A percentile compares a stretch with the other conserved stretches of the same genome.
Conservation (phyloP, 1,284 basidiomycete genomes). For the Golubevia sp. region DNA sequence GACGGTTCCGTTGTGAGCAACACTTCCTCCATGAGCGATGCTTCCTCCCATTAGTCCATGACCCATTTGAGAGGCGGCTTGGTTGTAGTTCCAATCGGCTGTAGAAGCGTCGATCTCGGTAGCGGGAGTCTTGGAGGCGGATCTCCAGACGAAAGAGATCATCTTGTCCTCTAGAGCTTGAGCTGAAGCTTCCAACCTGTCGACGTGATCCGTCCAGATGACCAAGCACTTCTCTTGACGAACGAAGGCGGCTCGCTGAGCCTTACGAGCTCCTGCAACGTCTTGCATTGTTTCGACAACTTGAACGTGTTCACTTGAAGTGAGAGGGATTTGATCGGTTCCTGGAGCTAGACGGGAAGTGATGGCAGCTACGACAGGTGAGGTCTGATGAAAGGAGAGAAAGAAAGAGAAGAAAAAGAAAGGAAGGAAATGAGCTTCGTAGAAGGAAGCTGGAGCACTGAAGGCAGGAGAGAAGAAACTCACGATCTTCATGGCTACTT, state of each 20-base stretch:
- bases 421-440: no score
- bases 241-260: constrained; percentile 82
- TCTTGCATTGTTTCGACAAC: constrained; percentile 64
- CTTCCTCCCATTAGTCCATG: constrained; percentile 52
- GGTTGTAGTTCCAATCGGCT: background rate
- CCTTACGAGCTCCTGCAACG: constrained; percentile 74
- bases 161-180: constrained; percentile 28
- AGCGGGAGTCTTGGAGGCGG: no score
- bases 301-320: constrained; percentile 28
- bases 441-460: no score
- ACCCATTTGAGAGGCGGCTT: background rate
- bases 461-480: no score
- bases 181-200: constrained; percentile 15
- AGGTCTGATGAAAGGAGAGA: no score
- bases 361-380: constrained; percentile 78
- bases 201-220: constrained; percentile 77
- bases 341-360: constrained; percentile 58
- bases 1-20: constrained; percentile 68
- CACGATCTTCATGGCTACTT: constrained; percentile 79
- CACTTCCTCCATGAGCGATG: constrained; percentile 50
- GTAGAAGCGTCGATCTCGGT: no score
- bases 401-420: no score
- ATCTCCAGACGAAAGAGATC: constrained; percentile 30
- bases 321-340: constrained; percentile 28
- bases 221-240: constrained; percentile 75